Conservation (phyloP, 176 grass and related monocot genomes). For the Zizania latifolia region DNA sequence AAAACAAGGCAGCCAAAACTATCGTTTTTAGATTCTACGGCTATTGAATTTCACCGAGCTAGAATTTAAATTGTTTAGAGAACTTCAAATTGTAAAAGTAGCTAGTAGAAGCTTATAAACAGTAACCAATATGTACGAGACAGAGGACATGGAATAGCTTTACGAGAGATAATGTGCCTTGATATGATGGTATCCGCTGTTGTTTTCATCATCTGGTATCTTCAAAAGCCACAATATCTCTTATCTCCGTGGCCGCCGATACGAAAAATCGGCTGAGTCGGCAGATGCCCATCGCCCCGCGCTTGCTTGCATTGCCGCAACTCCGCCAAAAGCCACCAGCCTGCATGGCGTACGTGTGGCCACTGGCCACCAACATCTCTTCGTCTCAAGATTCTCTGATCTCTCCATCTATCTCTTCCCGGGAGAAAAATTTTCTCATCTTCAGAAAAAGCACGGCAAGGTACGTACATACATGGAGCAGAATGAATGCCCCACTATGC, state of each 20-base stretch:
- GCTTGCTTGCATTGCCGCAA: too few species aligned
- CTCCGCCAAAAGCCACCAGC: neutral
- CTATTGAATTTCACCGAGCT: too few species aligned
- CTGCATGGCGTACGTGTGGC: conserved; percentile 23
- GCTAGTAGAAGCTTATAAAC: too few species aligned
- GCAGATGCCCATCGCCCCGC: conserved; percentile 10
- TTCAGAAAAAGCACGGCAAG: neutral
- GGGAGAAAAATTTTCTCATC: neutral
- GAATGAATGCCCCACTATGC: neutral
- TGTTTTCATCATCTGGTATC: conserved; percentile 50
- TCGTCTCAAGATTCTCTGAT: neutral
- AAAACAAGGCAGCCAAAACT: too few species aligned
- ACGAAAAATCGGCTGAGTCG: neutral
- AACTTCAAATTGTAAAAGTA: too few species aligned
- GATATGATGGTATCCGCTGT: conserved; percentile 19
- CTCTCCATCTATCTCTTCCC: neutral
- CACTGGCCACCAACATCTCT: conserved; percentile 14
- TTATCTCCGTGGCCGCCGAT: conserved; percentile 22
- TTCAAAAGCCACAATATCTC: conserved; percentile 25
- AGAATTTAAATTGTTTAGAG: too few species aligned
- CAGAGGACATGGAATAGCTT: conserved; percentile 25
- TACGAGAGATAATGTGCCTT: conserved; percentile 8
- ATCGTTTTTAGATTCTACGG: too few species aligned
- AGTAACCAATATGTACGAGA: conserved; percentile 24
- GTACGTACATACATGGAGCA: neutral